Percentiles rank a stretch among this genome's conserved stretches.
Conservation (phyloP, 2,329 filamentous ascomycete genomes). For the Purpureocillium takamizusanense region DNA sequence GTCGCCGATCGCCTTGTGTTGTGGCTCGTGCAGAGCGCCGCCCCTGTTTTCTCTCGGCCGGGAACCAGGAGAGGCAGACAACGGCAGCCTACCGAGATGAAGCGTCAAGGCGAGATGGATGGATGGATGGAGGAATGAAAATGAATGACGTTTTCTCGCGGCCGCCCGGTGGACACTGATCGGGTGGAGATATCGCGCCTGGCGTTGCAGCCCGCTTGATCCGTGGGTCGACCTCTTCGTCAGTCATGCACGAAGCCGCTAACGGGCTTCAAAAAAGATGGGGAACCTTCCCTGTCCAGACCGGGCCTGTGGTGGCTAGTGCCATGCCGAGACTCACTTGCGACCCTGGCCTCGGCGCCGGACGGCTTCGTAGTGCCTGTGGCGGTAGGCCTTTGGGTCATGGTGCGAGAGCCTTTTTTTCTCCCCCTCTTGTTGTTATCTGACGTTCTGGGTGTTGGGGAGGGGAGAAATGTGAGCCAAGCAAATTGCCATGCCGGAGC, state of each 20-base stretch:
- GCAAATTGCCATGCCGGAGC: background rate
- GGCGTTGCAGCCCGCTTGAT: no score
- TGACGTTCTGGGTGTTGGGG: background rate
- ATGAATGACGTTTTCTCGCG: background rate
- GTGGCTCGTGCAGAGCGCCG: no score
- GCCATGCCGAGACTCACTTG: conserved; percentile 2
- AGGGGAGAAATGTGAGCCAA: background rate
- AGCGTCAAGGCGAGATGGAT: no score
- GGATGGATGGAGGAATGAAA: no score
- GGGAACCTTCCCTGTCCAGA: background rate
- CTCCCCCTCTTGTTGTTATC: background rate
- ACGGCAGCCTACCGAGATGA: no score
- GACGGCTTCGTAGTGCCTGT: background rate
- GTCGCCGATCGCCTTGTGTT: no score
- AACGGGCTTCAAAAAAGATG: no score
- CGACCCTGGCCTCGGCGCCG: background rate
- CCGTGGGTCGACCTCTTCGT: background rate
- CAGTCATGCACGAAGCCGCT: background rate
- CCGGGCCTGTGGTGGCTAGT: background rate
- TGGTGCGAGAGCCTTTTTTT: no score
- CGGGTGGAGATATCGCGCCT: background rate
- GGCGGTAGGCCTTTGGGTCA: no score
- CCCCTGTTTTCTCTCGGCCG: no score
- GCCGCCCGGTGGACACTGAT: background rate
- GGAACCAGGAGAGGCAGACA: no score